A percentile compares a stretch with the other conserved stretches of the same genome.
These are phyloP conservation scores for Clitopilus passeckerianus DNA, from an alignment of 768 basidiomycete genomes.

Conservation along the genomic window DNA sequence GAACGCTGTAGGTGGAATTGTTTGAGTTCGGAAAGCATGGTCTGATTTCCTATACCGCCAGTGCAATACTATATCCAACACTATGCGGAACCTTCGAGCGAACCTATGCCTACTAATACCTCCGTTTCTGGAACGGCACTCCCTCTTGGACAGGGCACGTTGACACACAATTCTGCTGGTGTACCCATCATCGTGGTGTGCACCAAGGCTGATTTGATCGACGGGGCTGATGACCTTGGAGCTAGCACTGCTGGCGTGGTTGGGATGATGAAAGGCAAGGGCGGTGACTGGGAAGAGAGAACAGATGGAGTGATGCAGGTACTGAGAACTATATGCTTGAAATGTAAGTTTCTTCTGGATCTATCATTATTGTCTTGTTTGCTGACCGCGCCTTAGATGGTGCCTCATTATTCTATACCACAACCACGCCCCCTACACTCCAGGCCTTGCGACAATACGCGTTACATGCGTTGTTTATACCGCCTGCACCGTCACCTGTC, in stretches of 20 bases:
- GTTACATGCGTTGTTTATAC: slow-evolving; percentile 75
- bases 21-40: neutral
- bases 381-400: slow-evolving; percentile 62
- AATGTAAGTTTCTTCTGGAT: slow-evolving; percentile 55
- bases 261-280: slow-evolving; percentile 88
- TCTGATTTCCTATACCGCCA: slow-evolving; percentile 23
- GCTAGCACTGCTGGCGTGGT: slow-evolving; percentile 82
- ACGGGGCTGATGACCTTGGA: slow-evolving; percentile 69
- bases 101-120: slow-evolving; percentile 57
- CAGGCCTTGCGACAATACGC: slow-evolving; percentile 77
- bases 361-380: neutral
- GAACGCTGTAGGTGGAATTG: slow-evolving; percentile 63
- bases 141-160: slow-evolving; percentile 78
- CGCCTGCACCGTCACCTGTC: slow-evolving; percentile 69
- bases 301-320: slow-evolving; percentile 95
- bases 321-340: slow-evolving; percentile 87
- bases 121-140: slow-evolving; percentile 65
- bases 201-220: slow-evolving; percentile 91
- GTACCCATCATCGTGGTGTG: slow-evolving; percentile 87
- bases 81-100: slow-evolving; percentile 76
- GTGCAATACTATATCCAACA: slow-evolving; percentile 89
- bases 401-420: slow-evolving; percentile 88
- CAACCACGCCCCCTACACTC: slow-evolving; percentile 71
- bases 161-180: slow-evolving; percentile 84
- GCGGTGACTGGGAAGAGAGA: slow-evolving; percentile 91